These are phyloP conservation scores for Populus hybrid DNA, from an alignment of 441 rosid genomes.

Conservation along the genomic window DNA sequence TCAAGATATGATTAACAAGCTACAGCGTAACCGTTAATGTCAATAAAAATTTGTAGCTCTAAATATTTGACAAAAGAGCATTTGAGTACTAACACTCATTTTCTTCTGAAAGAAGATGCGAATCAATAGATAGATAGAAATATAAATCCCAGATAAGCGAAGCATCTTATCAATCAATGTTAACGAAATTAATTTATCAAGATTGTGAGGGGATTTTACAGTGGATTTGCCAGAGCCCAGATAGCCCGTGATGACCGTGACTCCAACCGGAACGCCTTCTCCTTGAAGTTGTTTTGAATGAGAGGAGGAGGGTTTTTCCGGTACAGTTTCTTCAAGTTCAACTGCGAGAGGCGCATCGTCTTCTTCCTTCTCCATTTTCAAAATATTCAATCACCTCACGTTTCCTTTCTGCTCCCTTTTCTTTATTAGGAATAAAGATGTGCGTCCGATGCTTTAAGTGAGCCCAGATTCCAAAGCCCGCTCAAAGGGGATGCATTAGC, in stretches of 20 bases:
- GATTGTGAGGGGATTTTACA: conserved; percentile 29
- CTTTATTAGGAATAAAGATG: not conserved
- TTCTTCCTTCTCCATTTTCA: conserved; percentile 59
- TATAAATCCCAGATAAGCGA: not conserved
- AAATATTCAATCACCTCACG: not conserved
- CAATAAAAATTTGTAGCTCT: not conserved
- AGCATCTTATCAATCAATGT: not conserved
- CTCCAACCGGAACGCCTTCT: conserved; percentile 58
- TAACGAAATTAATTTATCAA: not conserved
- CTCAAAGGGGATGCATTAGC: not conserved
- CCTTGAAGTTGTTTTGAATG: conserved; percentile 13
- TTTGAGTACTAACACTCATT: not conserved
- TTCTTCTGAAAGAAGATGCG: not conserved
- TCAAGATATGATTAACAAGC: conserved; percentile 83
- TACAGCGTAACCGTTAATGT: conserved; percentile 16
- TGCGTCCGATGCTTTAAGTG: not conserved
- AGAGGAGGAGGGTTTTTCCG: not conserved
- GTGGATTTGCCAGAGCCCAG: conserved; percentile 98
- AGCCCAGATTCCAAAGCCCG: no score
- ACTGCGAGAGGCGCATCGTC: conserved; percentile 72
- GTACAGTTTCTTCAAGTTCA: conserved; percentile 31
- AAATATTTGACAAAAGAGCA: no score
- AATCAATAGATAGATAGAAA: no score
- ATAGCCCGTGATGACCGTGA: conserved; percentile 88
- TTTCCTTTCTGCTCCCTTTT: not conserved